Conservation (phyloP, 441 rosid genomes). For the Adansonia gregorii region DNA sequence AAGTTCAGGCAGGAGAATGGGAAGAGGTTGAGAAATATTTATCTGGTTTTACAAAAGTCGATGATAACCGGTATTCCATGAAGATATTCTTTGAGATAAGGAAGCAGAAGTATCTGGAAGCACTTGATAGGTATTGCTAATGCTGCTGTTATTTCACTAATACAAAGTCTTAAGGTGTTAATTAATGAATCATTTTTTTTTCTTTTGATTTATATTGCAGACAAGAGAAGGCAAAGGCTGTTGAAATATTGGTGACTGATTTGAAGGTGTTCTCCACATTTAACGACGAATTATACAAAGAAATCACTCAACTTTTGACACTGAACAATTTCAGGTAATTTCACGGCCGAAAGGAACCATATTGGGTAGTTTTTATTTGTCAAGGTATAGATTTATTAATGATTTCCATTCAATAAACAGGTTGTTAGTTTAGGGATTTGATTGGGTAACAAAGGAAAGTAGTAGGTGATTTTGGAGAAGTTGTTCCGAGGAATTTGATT, state of each 20-base stretch:
- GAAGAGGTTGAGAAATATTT: too few relatives aligned
- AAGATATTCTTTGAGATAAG: slow-evolving; percentile 74
- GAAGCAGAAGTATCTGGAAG: slow-evolving; percentile 95
- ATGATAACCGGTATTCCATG: too few relatives aligned
- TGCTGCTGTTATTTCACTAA: background rate
- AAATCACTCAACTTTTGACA: slow-evolving; percentile 36
- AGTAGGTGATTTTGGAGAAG: background rate
- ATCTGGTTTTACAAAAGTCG: too few relatives aligned
- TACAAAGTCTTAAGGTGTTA: slow-evolving; percentile 1
- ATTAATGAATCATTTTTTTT: background rate
- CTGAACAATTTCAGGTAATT: slow-evolving; percentile 74
- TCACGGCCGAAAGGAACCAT: background rate
- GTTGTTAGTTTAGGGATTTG: background rate
- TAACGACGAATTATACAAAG: slow-evolving; percentile 84
- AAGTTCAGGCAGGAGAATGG: slow-evolving; percentile 35
- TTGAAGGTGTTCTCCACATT: slow-evolving; percentile 79
- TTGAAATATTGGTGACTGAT: slow-evolving; percentile 74
- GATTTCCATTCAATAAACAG: background rate
- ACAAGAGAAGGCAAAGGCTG: slow-evolving; percentile 84
- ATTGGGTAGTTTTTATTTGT: slow-evolving; percentile 20
- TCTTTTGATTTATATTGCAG: slow-evolving; percentile 36
- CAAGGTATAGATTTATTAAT: slow-evolving; percentile 13
- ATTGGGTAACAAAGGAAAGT: background rate
- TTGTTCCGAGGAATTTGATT: background rate
- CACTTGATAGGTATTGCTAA: slow-evolving; percentile 70